Evolutionary conservation across 352 stramenopile species (phyloP), one percentile per base, ranked within the genome.

Genomic region (Phytopythium sindhum): DNA sequence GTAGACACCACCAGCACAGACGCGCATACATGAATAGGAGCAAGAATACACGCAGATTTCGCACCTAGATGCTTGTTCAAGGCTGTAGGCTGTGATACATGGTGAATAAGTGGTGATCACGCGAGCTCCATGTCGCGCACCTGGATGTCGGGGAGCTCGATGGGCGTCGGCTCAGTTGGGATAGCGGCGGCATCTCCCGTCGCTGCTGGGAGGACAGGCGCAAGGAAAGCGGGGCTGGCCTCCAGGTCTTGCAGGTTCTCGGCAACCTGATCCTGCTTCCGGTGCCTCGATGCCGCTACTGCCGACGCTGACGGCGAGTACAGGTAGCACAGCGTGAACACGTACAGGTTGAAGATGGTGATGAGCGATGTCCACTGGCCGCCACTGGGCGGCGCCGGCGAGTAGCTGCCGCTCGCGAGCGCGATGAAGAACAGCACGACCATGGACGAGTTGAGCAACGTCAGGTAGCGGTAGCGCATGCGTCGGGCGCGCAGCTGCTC

Each of bases 271-370:
- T 35, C 31, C 52, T 66, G 48, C 39, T 68, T 65, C 6, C 68
- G 65, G 17, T 77, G 66, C 29, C 72, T 74, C 9, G 73, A 60
- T 8, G 54, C 63, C 8, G 64, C 57, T 21, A 88, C 63, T 15
- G 77, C 72, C 17, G 73, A 68, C 1, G 73, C 60, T 0, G 79
- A 88, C 35, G 79, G 77, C 17, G 77, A 77, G 60, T 84, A 84
- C 47, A 88, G 52, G 50, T 86, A 89, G 69, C 76, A 74, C 58
- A 89, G 57, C 23, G 61, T 74, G 64, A 72, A 84, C 21, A 89
- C 67, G 67, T 89, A 89, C 9, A 89, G 33, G 42, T 89, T 89
- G 64, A 87, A 87, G 35, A 89, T 72, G 21, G 78, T 69, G 21
- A 75, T 66, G 24, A 77, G 73, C 14, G 73, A 73, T 0, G 80